Percentiles rank a stretch among this genome's conserved stretches.
Conservation (phyloP, 2,329 filamentous ascomycete genomes). For the Penicillium sp. region DNA sequence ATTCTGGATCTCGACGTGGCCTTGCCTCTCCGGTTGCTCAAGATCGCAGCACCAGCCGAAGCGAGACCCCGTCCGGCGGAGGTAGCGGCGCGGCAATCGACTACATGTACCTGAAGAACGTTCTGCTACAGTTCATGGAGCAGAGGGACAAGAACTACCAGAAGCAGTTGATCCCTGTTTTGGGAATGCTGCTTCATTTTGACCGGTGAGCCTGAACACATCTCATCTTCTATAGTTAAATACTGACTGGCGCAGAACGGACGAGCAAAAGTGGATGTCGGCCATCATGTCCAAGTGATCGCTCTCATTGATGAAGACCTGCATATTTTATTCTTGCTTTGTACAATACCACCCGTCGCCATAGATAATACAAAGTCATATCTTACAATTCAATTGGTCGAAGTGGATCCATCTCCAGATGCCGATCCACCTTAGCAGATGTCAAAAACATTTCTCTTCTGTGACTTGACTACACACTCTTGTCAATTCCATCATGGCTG, state of each 20-base stretch:
- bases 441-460: background rate
- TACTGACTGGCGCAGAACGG: constrained; percentile 48
- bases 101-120: constrained; percentile 62
- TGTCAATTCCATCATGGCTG: constrained; percentile 24
- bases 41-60: constrained; percentile 31
- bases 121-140: constrained; percentile 61
- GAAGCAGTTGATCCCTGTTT: constrained; percentile 60
- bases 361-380: constrained; percentile 9
- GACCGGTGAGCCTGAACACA: constrained; percentile 48
- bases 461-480: background rate
- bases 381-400: background rate
- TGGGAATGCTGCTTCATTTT: constrained; percentile 63
- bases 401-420: background rate
- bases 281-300: constrained; percentile 56
- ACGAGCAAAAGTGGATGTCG: constrained; percentile 81
- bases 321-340: constrained; percentile 8
- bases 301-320: background rate
- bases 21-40: constrained; percentile 47
- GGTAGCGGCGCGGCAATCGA: constrained; percentile 43
- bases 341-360: constrained; percentile 14
- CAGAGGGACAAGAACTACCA: constrained; percentile 64
- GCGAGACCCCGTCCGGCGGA: constrained; percentile 35
- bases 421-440: background rate
- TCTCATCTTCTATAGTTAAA: background rate
- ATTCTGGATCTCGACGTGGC: constrained; percentile 46